A percentile compares a stretch with the other conserved stretches of the same genome.
Conservation (phyloP, 129 eudicot genomes). For the Chrysanthemum lavandulifolium region DNA sequence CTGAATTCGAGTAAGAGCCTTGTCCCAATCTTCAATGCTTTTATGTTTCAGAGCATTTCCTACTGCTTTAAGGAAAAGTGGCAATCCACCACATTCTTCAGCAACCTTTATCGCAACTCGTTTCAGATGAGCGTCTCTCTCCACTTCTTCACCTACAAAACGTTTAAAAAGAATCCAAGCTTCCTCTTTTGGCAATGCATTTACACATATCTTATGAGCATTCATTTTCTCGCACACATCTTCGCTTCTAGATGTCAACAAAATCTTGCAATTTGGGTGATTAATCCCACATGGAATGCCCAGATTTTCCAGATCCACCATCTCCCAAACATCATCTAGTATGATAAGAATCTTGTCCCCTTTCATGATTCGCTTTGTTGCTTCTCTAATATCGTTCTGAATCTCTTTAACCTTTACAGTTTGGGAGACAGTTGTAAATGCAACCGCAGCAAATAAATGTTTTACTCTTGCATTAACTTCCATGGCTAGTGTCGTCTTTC, state of each 20-base stretch:
- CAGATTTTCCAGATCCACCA: background rate
- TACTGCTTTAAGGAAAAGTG: constrained; percentile 4
- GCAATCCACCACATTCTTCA: constrained; percentile 25
- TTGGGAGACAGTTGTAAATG: constrained; percentile 1
- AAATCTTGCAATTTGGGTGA: constrained; percentile 21
- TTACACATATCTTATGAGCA: constrained; percentile 3
- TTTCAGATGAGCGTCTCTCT: background rate
- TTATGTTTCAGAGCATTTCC: constrained; percentile 13
- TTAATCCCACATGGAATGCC: constrained; percentile 19
- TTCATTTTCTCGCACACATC: constrained; percentile 14
- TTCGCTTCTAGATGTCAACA: constrained; percentile 22
- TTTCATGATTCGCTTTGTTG: background rate
- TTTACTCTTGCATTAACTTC: constrained; percentile 19
- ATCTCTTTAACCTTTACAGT: background rate
- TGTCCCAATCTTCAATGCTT: background rate
- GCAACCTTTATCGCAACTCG: background rate
- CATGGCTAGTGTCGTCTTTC: constrained; percentile 19
- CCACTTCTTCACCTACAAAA: background rate
- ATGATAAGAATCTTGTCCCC: constrained; percentile 23
- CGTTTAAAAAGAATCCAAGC: constrained; percentile 18
- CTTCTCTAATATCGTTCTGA: background rate
- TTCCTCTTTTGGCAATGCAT: background rate
- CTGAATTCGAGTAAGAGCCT: background rate
- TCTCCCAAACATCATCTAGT: constrained; percentile 26
- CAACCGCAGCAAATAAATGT: constrained; percentile 8